phyloP scores from a whole-genome alignment of 2,329 filamentous ascomycete species.

The Sclerotinia sclerotiorum region DNA sequence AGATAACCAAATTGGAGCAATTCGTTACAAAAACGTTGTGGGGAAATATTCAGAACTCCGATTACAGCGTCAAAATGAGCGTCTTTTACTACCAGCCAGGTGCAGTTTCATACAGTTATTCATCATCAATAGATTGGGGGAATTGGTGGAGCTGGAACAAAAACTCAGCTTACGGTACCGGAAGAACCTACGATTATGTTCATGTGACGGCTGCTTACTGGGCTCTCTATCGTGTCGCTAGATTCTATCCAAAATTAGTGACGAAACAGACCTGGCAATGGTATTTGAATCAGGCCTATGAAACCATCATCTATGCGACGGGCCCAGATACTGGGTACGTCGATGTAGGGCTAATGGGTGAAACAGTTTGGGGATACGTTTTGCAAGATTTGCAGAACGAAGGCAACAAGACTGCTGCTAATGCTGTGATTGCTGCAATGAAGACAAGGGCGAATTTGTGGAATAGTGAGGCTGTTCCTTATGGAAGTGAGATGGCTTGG shows the following conservation, averaged over 20 bases:
- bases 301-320: conserved; percentile 47
- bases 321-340: conserved; percentile 47
- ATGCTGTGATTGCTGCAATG: conserved; percentile 49
- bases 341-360: conserved; percentile 56
- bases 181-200: conserved; percentile 60
- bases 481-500: conserved; percentile 62
- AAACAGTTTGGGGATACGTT: conserved; percentile 56
- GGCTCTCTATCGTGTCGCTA: conserved; percentile 55
- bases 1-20: conserved; percentile 53
- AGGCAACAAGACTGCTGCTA: conserved; percentile 44
- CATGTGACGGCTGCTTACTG: conserved; percentile 57
- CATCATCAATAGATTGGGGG: conserved; percentile 47
- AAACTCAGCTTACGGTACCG: conserved; percentile 46
- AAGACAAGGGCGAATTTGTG: conserved; percentile 50
- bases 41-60: conserved; percentile 48
- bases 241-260: conserved; percentile 49
- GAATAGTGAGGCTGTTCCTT: conserved; percentile 53
- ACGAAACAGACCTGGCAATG: conserved; percentile 49
- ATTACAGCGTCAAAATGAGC: conserved; percentile 54
- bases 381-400: conserved; percentile 53
- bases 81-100: conserved; percentile 57
- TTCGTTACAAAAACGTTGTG: conserved; percentile 55
- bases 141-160: conserved; percentile 55
- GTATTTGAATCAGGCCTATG: conserved; percentile 56
- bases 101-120: conserved; percentile 48